Conservation (phyloP, 352 stramenopile genomes). For the Thalassiosira ordinaria region DNA sequence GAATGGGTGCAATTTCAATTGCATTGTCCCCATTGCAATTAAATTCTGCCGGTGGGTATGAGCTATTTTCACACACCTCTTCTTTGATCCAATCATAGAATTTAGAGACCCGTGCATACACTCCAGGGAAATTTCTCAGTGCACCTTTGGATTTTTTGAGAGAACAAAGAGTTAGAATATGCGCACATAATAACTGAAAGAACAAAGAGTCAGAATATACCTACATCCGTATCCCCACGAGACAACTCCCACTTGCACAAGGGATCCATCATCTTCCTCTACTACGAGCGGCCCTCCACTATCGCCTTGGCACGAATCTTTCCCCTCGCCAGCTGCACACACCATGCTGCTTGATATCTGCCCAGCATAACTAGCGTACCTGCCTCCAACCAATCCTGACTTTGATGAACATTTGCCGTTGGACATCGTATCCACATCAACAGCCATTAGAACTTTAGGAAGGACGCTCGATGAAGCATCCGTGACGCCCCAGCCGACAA, state of each 20-base stretch:
- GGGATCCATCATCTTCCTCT: background rate
- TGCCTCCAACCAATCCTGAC: background rate
- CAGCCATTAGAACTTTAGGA: constrained; percentile 15
- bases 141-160: background rate
- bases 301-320: constrained; percentile 63
- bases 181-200: too few relatives aligned
- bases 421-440: constrained; percentile 38
- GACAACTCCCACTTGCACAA: constrained; percentile 31
- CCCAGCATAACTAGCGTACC: constrained; percentile 45
- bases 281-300: constrained; percentile 57
- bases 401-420: constrained; percentile 49
- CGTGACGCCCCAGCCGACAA: constrained; percentile 53
- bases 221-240: constrained; percentile 23
- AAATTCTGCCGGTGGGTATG: constrained; percentile 5
- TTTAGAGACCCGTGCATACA: background rate
- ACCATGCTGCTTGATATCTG: constrained; percentile 63
- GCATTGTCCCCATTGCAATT: too few relatives aligned
- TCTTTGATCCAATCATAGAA: constrained; percentile 10
- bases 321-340: constrained; percentile 39
- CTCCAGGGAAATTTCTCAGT: background rate
- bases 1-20: background rate
- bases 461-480: background rate
- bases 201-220: too few relatives aligned
- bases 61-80: background rate
- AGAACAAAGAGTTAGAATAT: background rate